phyloP scores from a whole-genome alignment of 352 stramenopile species.

The Phytophthora melonis region DNA sequence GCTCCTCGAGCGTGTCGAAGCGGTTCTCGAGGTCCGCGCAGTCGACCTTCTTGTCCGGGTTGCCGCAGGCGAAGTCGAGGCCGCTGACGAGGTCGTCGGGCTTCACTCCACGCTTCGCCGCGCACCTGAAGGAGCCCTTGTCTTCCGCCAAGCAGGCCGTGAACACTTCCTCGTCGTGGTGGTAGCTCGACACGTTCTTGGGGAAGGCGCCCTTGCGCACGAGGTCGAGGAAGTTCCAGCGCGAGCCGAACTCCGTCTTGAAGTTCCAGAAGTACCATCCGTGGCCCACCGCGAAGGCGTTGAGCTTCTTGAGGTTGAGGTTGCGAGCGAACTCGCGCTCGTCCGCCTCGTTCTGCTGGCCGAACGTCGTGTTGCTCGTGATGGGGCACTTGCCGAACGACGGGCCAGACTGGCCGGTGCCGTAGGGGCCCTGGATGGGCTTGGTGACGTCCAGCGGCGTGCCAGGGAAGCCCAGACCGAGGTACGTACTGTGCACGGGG shows the following conservation, averaged over 20 bases:
- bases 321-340: slow-evolving; percentile 79
- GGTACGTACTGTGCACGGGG: slow-evolving; percentile 86
- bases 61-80: slow-evolving; percentile 67
- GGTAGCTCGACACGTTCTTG: slow-evolving; percentile 76
- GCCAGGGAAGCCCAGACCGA: slow-evolving; percentile 89
- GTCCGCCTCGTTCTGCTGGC: slow-evolving; percentile 82
- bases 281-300: slow-evolving; percentile 91
- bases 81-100: slow-evolving; percentile 60
- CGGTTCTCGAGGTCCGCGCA: slow-evolving; percentile 54
- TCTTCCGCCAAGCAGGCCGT: slow-evolving; percentile 70
- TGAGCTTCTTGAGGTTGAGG: slow-evolving; percentile 92
- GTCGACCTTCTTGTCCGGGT: slow-evolving; percentile 47
- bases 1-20: slow-evolving; percentile 65
- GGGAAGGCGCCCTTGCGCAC: slow-evolving; percentile 66
- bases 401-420: slow-evolving; percentile 33
- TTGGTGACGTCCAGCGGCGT: slow-evolving; percentile 81
- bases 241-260: slow-evolving; percentile 80
- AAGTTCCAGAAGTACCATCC: slow-evolving; percentile 88
- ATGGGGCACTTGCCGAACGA: slow-evolving; percentile 46
- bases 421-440: slow-evolving; percentile 35
- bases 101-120: slow-evolving; percentile 68
- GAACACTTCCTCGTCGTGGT: slow-evolving; percentile 58
- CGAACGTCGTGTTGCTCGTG: slow-evolving; percentile 85
- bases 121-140: slow-evolving; percentile 75
- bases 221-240: slow-evolving; percentile 92